phyloP scores from a whole-genome alignment of 75 land plant species.

The Sequoia sempervirens region DNA sequence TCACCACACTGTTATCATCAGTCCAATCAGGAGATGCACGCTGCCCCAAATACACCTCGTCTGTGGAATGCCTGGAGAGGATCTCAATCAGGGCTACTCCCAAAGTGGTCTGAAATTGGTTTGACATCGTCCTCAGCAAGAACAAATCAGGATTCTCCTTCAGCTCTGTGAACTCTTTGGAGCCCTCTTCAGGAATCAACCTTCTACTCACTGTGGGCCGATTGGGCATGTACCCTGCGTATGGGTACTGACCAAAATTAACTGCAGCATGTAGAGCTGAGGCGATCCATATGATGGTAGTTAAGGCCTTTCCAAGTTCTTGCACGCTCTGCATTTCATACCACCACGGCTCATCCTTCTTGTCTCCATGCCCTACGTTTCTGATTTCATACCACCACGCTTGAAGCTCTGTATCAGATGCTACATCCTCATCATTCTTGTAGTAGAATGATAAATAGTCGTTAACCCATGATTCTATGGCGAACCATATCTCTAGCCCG shows the following conservation, averaged over 20 bases:
- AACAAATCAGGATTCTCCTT: slow-evolving; percentile 20
- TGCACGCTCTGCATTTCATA: slow-evolving; percentile 25
- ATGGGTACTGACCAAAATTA: slow-evolving; percentile 41
- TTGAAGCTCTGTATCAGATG: slow-evolving; percentile 47
- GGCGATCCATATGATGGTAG: slow-evolving; percentile 49
- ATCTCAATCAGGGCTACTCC: slow-evolving; percentile 38
- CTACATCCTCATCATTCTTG: slow-evolving; percentile 23
- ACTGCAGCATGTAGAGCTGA: slow-evolving; percentile 67
- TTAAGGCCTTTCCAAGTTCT: slow-evolving; percentile 38
- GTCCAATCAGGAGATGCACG: slow-evolving; percentile 41
- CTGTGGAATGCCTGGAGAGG: slow-evolving; percentile 22
- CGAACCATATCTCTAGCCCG: slow-evolving; percentile 69
- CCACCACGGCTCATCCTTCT: slow-evolving; percentile 65
- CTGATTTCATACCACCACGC: slow-evolving; percentile 44
- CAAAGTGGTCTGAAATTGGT: slow-evolving; percentile 21
- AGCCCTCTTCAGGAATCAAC: too few relatives aligned
- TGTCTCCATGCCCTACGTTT: slow-evolving; percentile 63
- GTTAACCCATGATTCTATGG: slow-evolving; percentile 57
- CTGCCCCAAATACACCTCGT: slow-evolving; percentile 67
- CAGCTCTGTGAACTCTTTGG: neutral
- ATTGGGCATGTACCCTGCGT: slow-evolving; percentile 40
- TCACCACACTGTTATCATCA: slow-evolving; percentile 19
- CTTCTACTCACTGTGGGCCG: slow-evolving; percentile 31
- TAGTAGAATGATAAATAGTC: slow-evolving; percentile 57
- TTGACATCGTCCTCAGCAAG: slow-evolving; percentile 14